Base-by-base conservation (phyloP, 2,329 filamentous ascomycete species). In the Calonectria leucothoes region DNA sequence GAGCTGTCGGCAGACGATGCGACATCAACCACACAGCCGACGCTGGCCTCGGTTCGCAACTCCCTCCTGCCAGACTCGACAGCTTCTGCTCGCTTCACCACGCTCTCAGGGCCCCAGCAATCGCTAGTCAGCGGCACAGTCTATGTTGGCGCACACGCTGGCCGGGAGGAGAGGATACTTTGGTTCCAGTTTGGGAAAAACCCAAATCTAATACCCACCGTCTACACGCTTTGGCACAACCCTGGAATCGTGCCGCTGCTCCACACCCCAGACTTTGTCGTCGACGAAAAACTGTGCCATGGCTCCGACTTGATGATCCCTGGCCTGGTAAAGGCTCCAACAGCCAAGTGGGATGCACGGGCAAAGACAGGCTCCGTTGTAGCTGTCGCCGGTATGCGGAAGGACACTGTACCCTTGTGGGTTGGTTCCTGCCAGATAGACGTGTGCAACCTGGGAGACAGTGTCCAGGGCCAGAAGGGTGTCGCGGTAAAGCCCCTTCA, bases 161-260 rank as follows among this genome's bases (percentile, higher is more conserved):
- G 65, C 3, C 70, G 76, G 27, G 75, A 78, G 29, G 77, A 79
- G 61, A 77, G 77, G 37, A 70, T 79, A 17, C 77, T 79, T 17
- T 79, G 77, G 77, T 79, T 79, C 29, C 77, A 79, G 65, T 67
- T 69, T 1, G 77, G 77, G 4, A 79, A 79, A 70, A 79, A 73
- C 10, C 74, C 77, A 1, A 67, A 39, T n/a, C 23, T 79, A 52
- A 79, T 79, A 73, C 77, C 77, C 8, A 79, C 77, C 2, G 74
- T 79, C 5, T 79, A 79, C 4, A 79, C 77, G 3, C 64, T 79
- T 45, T 79, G 77, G 77, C 75, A 70, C 11, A 78, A 79, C 63
- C 77, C 77, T 27, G 67, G 72, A 12, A 72, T 79, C 33, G 39
- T 79, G 17, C 77, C 77, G 3, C 77, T 79, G 6, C 29, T 79